phyloP scores from a whole-genome alignment of 1,284 basidiomycete genomes.

The Trametes sp. region DNA sequence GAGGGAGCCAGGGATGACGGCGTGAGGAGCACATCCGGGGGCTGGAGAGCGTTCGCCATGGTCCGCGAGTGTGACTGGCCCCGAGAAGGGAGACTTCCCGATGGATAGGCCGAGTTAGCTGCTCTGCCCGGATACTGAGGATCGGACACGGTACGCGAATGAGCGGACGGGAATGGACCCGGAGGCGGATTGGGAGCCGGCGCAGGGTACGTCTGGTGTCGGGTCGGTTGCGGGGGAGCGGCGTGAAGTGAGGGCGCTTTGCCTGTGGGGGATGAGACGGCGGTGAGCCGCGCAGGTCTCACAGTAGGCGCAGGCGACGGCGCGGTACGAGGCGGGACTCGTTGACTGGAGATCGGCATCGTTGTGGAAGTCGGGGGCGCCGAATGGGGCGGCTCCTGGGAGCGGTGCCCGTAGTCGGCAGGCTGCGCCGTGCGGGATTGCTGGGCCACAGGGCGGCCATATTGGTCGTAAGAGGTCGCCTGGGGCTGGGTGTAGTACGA shows the following conservation, averaged over 20 bases:
- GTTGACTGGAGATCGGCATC: constrained; percentile 24
- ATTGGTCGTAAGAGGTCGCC: constrained; percentile 20
- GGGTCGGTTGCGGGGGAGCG: constrained; percentile 32
- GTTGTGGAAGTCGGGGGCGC: constrained; percentile 23
- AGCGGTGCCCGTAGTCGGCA: constrained; percentile 25
- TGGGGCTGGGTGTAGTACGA: constrained; percentile 25
- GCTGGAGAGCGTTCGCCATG: constrained; percentile 25
- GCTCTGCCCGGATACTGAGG: constrained; percentile 30
- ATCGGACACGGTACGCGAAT: constrained; percentile 39
- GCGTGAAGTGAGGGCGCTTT: constrained; percentile 29
- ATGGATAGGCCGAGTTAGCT: constrained; percentile 12
- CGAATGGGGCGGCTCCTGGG: constrained; percentile 19
- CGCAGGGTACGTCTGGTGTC: constrained; percentile 34
- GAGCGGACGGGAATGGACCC: constrained; percentile 24
- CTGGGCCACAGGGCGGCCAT: constrained; percentile 14
- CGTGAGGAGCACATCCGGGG: constrained; percentile 38
- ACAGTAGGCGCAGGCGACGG: constrained; percentile 38
- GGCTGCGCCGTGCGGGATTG: constrained; percentile 25
- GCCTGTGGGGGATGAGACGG: constrained; percentile 28
- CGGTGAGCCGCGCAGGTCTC: constrained; percentile 21
- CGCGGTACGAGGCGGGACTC: constrained; percentile 37
- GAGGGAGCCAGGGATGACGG: constrained; percentile 43
- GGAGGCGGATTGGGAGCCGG: constrained; percentile 16
- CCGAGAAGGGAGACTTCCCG: constrained; percentile 24
- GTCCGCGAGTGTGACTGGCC: constrained; percentile 30